These are phyloP conservation scores for Salicornia ramosissima DNA, from an alignment of 148 eudicot species.

Conservation along the genomic window DNA sequence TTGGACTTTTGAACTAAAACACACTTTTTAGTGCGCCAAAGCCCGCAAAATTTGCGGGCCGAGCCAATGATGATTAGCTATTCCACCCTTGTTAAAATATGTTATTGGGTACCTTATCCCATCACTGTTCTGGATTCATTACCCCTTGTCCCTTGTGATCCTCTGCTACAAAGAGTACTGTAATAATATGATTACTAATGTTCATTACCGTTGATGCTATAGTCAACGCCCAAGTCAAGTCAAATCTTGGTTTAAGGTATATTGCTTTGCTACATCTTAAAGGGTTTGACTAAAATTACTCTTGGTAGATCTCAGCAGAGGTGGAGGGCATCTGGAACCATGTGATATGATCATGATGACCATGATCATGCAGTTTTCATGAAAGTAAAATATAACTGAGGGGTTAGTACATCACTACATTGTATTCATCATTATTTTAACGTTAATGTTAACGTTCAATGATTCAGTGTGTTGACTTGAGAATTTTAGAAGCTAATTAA, in stretches of 20 bases:
- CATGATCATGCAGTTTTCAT: slow-evolving; percentile 23
- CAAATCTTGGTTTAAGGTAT: neutral
- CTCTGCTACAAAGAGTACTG: slow-evolving; percentile 3
- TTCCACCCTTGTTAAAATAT: no score
- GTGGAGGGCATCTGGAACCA: slow-evolving; percentile 18
- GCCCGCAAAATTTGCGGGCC: no score
- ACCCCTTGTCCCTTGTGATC: no score
- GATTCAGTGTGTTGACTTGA: neutral
- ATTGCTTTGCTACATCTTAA: neutral
- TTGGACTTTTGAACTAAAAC: no score
- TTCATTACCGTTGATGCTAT: slow-evolving; percentile 2
- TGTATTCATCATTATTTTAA: neutral
- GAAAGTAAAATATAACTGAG: neutral
- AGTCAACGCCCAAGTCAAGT: slow-evolving; percentile 3
- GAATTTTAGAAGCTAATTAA: neutral
- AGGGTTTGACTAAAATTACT: slow-evolving; percentile 16
- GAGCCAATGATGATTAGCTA: no score
- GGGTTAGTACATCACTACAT: neutral
- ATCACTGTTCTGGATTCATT: no score
- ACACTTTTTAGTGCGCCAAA: no score
- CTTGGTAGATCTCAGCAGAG: slow-evolving; percentile 17
- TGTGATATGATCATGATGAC: slow-evolving; percentile 21
- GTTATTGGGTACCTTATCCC: no score
- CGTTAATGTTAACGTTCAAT: neutral
- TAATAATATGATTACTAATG: neutral